phyloP scores from a whole-genome alignment of 2,329 filamentous ascomycete species.

The Trichophyton benhamiae region DNA sequence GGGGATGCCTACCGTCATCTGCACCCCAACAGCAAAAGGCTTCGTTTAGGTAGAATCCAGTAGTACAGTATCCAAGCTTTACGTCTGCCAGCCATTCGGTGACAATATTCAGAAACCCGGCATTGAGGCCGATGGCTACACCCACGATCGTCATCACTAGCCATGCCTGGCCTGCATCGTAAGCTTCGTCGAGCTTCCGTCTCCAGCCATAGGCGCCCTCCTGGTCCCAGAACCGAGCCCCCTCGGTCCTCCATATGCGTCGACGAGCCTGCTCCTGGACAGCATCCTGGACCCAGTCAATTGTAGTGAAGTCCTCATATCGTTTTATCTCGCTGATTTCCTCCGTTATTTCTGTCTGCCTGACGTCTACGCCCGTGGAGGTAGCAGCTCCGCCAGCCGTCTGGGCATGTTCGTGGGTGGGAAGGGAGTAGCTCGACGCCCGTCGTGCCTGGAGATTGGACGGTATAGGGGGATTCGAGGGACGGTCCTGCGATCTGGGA shows the following conservation, averaged over 20 bases:
- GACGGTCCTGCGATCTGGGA: conserved; percentile 12
- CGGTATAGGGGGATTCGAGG: conserved; percentile 7
- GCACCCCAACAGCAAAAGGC: conserved; percentile 97
- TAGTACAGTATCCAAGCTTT: conserved; percentile 90
- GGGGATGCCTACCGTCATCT: conserved; percentile 51
- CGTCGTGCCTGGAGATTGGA: conserved; percentile 16
- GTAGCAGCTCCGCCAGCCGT: conserved; percentile 42
- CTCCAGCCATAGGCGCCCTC: conserved; percentile 63
- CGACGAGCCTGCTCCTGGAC: conserved; percentile 76
- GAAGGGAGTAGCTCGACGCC: conserved; percentile 44
- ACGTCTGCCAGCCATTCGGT: conserved; percentile 96
- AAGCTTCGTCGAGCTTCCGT: conserved; percentile 68
- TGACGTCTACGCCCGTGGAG: conserved; percentile 42
- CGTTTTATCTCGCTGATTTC: conserved; percentile 97
- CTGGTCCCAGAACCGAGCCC: conserved; percentile 58
- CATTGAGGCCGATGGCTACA: conserved; percentile 83
- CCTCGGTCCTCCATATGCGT: conserved; percentile 59
- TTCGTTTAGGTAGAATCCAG: conserved; percentile 93
- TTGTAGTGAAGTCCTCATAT: conserved; percentile 96
- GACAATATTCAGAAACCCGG: conserved; percentile 83
- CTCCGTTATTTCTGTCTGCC: conserved; percentile 61
- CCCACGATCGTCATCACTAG: conserved; percentile 90
- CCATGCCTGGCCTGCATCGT: conserved; percentile 95
- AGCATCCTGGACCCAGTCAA: conserved; percentile 97
- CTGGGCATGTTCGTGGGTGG: conserved; percentile 44